A percentile compares a stretch with the other conserved stretches of the same genome.
Evolutionary conservation across 331 rosid species (phyloP).

Genomic region (Phaseolus coccineus): DNA sequence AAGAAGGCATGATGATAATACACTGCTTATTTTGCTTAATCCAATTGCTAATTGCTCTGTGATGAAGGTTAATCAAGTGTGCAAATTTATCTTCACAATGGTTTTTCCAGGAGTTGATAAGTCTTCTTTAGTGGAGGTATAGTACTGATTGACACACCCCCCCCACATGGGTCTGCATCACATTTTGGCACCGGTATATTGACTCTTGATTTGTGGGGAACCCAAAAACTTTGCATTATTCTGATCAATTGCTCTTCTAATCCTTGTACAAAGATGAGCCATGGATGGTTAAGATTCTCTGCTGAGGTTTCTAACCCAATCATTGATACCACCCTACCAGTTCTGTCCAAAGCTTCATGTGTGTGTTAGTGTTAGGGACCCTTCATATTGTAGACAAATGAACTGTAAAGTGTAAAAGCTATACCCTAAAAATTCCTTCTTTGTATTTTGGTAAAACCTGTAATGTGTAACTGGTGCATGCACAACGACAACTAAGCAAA

Average conservation of each 20-base stretch:
- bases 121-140: slow-evolving; percentile 44
- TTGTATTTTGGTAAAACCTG: slow-evolving; percentile 5
- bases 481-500: slow-evolving; percentile 8
- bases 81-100: slow-evolving; percentile 12
- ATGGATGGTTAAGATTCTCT: slow-evolving; percentile 45
- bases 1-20: background rate
- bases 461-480: slow-evolving; percentile 8
- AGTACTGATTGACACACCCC: slow-evolving; percentile 40
- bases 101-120: slow-evolving; percentile 42
- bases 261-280: slow-evolving; percentile 2
- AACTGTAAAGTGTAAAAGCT: slow-evolving; percentile 45
- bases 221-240: slow-evolving; percentile 43
- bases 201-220: slow-evolving; percentile 47
- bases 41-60: background rate
- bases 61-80: slow-evolving; percentile 17
- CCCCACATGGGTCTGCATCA: slow-evolving; percentile 50
- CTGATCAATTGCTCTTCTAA: slow-evolving; percentile 25
- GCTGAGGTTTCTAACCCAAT: slow-evolving; percentile 38
- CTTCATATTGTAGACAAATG: slow-evolving; percentile 42
- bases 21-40: background rate
- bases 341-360: slow-evolving; percentile 37
- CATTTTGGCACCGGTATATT: slow-evolving; percentile 39
- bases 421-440: slow-evolving; percentile 28
- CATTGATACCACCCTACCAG: slow-evolving; percentile 37
- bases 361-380: slow-evolving; percentile 8